These are phyloP conservation scores for Trichothecium roseum DNA, from an alignment of 2,329 filamentous ascomycete species.

Conservation along the genomic window DNA sequence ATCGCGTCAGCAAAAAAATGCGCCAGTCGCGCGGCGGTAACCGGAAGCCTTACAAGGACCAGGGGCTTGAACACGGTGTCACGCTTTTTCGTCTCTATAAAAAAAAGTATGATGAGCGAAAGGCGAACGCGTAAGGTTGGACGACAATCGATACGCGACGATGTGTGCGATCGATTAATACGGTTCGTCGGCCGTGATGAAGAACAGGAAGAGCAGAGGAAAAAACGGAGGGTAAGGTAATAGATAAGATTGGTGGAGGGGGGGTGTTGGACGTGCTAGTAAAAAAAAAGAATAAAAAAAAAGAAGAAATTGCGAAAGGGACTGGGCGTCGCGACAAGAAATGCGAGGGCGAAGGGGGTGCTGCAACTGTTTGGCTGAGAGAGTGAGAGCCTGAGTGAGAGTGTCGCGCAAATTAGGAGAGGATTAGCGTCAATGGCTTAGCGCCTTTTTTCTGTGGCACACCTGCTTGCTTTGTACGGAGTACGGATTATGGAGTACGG, in stretches of 20 bases:
- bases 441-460: neutral
- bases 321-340: no score
- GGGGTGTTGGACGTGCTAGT: neutral
- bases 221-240: neutral
- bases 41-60: neutral
- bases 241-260: neutral
- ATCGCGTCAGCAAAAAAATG: neutral
- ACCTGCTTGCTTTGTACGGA: no score
- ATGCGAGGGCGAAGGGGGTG: neutral
- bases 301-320: no score
- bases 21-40: slow-evolving; percentile 2
- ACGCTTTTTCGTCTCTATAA: no score
- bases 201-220: neutral
- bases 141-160: no score
- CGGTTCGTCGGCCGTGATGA: no score
- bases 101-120: no score
- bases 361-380: neutral
- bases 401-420: slow-evolving; percentile 2
- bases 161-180: no score
- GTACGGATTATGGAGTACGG: no score
- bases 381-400: no score
- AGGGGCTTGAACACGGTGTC: no score
- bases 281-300: neutral
- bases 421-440: slow-evolving; percentile 1
- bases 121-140: no score